A percentile compares a stretch with the other conserved stretches of the same genome.
phyloP scores from a whole-genome alignment of 345 rosid species.

The Salix dunnii region DNA sequence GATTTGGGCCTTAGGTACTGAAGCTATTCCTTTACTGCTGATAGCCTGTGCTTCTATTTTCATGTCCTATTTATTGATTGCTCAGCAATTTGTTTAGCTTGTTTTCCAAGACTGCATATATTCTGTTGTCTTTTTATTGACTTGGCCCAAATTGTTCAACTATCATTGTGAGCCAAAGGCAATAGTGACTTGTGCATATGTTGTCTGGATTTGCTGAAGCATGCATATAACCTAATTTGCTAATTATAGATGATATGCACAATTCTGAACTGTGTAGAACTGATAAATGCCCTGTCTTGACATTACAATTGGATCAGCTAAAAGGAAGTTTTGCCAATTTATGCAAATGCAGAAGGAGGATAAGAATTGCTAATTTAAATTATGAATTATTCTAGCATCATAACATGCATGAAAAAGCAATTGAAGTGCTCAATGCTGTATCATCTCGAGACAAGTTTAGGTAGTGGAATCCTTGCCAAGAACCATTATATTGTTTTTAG shows the following conservation, averaged over 20 bases:
- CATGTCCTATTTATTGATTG: not conserved
- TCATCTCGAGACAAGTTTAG: not conserved
- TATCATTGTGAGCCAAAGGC: not conserved
- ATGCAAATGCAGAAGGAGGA: not conserved
- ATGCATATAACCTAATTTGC: not conserved
- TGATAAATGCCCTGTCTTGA: not conserved
- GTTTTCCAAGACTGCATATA: not conserved
- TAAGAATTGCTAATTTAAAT: not conserved
- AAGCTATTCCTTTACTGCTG: not conserved
- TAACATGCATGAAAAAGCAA: not conserved
- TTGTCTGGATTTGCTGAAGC: not conserved
- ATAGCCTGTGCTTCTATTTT: not conserved
- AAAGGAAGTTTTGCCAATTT: too few species aligned
- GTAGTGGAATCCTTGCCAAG: not conserved
- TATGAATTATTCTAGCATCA: not conserved
- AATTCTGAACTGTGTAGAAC: not conserved
- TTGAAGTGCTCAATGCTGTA: not conserved
- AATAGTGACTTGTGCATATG: not conserved
- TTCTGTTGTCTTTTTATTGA: not conserved
- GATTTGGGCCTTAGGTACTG: not conserved
- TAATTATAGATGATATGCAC: not conserved
- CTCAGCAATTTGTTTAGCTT: not conserved
- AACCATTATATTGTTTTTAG: not conserved
- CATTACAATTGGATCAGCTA: too few species aligned
- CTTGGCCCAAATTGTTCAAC: not conserved